Evolutionary conservation across 2,329 filamentous ascomycete genomes (phyloP).

Genomic region (Fusarium transvaalense): DNA sequence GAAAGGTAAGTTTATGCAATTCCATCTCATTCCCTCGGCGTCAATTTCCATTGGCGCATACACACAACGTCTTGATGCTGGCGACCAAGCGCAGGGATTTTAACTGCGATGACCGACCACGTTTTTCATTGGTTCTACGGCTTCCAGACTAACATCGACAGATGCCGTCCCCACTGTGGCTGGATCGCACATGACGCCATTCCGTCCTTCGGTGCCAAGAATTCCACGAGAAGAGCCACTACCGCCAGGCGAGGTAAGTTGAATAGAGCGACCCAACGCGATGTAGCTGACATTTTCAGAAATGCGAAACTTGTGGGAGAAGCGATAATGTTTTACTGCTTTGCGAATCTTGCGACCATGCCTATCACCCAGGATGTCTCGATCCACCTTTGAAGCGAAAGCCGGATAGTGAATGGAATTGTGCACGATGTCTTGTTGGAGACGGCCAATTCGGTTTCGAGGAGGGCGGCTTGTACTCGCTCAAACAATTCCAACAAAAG

Average conservation of each 20-base stretch:
- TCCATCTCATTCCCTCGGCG: slow-evolving; percentile 7
- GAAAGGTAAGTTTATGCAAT: slow-evolving; percentile 61
- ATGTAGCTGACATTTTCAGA: slow-evolving; percentile 55
- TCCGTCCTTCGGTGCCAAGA: slow-evolving; percentile 82
- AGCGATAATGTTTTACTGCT: slow-evolving; percentile 80
- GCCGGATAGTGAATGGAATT: slow-evolving; percentile 94
- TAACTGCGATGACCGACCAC: slow-evolving; percentile 38
- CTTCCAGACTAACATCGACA: slow-evolving; percentile 42
- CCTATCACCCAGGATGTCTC: slow-evolving; percentile 87
- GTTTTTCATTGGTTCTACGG: slow-evolving; percentile 39
- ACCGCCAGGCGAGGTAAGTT: slow-evolving; percentile 57
- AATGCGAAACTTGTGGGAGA: slow-evolving; percentile 88
- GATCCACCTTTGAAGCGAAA: slow-evolving; percentile 84
- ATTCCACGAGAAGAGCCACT: slow-evolving; percentile 67
- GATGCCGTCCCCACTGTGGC: slow-evolving; percentile 84
- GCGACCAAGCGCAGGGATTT: slow-evolving; percentile 46
- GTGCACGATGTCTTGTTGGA: slow-evolving; percentile 91
- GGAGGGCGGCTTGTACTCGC: slow-evolving; percentile 93
- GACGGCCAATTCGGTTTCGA: slow-evolving; percentile 98
- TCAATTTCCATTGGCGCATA: slow-evolving; percentile 31
- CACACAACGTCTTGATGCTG: slow-evolving; percentile 39
- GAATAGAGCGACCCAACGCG: slow-evolving; percentile 40
- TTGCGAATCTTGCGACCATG: slow-evolving; percentile 92
- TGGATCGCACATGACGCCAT: slow-evolving; percentile 96
- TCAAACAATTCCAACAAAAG: slow-evolving; percentile 96